These are phyloP conservation scores for Vitis hybrid DNA, from an alignment of 177 flowering plant species.

Conservation along the genomic window DNA sequence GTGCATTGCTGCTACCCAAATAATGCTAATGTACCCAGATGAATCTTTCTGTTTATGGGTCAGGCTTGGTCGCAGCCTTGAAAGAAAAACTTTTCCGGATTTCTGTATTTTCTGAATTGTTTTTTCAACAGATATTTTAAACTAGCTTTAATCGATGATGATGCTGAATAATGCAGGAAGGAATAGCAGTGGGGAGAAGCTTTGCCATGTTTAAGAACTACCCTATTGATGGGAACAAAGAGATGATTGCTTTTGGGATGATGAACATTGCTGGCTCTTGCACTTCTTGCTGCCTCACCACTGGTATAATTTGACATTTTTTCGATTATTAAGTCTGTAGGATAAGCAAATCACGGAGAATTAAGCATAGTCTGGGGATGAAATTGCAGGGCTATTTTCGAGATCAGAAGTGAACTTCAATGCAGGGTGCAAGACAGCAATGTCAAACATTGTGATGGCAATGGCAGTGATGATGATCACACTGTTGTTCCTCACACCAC, in stretches of 20 bases:
- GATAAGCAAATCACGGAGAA: too few relatives aligned
- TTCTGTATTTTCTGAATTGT: too few relatives aligned
- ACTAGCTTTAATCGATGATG: too few relatives aligned
- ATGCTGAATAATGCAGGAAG: conserved; percentile 57
- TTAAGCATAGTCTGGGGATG: too few relatives aligned
- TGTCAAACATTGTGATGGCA: conserved; percentile 73
- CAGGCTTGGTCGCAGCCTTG: too few relatives aligned
- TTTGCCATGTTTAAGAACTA: conserved; percentile 92
- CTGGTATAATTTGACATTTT: conserved; percentile 45
- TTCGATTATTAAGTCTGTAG: too few relatives aligned
- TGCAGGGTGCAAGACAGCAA: conserved; percentile 79
- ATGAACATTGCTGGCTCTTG: conserved; percentile 94
- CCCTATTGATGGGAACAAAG: conserved; percentile 97
- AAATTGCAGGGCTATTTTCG: conserved; percentile 62
- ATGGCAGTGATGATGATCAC: conserved; percentile 70
- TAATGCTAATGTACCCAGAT: too few relatives aligned
- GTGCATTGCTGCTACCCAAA: too few relatives aligned
- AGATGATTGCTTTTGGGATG: conserved; percentile 93
- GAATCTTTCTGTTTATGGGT: too few relatives aligned
- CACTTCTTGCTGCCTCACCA: conserved; percentile 90
- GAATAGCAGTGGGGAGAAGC: conserved; percentile 95
- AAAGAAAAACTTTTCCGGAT: too few relatives aligned
- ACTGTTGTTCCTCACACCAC: conserved; percentile 52
- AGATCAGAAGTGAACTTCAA: conserved; percentile 76
- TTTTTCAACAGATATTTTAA: too few relatives aligned